Evolutionary conservation across 345 rosid species (phyloP).

Genomic region (Populus deltoides): DNA sequence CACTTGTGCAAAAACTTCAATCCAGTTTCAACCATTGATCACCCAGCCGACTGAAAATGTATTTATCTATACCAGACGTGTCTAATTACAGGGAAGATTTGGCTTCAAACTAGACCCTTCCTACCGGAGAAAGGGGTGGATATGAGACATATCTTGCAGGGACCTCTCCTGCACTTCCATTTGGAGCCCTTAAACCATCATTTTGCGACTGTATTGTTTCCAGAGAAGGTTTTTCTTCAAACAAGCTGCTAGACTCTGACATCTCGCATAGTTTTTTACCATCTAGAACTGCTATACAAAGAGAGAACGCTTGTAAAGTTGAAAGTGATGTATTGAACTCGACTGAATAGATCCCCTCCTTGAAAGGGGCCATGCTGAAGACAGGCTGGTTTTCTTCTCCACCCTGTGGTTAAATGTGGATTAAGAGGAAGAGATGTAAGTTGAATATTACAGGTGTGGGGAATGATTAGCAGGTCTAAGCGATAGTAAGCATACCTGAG

Average conservation of each 20-base stretch:
- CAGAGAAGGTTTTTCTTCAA: conserved; percentile 12
- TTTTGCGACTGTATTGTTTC: conserved; percentile 8
- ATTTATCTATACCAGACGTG: conserved; percentile 13
- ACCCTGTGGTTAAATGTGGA: conserved; percentile 45
- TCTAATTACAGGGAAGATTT: conserved; percentile 25
- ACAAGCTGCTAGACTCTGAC: conserved; percentile 8
- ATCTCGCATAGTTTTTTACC: conserved; percentile 30
- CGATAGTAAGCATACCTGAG: conserved; percentile 40
- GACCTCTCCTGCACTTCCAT: conserved; percentile 35
- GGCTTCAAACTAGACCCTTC: conserved; percentile 50
- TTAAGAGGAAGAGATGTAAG: conserved; percentile 4
- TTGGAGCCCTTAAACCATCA: conserved; percentile 27
- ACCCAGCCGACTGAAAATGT: conserved; percentile 12
- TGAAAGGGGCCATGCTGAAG: conserved; percentile 62
- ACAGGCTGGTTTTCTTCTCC: conserved; percentile 49
- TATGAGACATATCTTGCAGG: conserved; percentile 55
- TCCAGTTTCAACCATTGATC: conserved; percentile 10
- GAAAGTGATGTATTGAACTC: conserved; percentile 72
- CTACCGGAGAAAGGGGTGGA: conserved; percentile 75
- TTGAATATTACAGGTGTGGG: neutral
- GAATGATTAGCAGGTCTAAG: neutral
- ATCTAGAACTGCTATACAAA: conserved; percentile 71
- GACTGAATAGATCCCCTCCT: conserved; percentile 78
- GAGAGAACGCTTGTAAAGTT: conserved; percentile 76
- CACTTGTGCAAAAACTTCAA: neutral